Conservation (phyloP, 2,329 filamentous ascomycete genomes). For the Delphinella strobiligena region DNA sequence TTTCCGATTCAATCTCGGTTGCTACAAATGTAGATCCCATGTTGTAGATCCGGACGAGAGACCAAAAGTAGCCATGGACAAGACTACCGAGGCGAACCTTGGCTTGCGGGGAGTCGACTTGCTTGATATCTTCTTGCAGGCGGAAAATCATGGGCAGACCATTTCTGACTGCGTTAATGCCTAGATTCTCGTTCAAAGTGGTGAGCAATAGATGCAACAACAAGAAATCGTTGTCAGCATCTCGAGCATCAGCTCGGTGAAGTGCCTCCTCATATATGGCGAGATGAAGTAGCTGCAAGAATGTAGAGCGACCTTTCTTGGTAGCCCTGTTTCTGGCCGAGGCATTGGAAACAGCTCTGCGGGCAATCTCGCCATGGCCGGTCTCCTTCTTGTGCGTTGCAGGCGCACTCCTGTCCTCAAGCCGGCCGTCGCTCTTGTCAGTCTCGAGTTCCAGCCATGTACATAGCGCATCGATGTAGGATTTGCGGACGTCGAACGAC, state of each 20-base stretch:
- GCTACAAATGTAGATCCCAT: constrained; percentile 36
- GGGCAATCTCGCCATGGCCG: constrained; percentile 27
- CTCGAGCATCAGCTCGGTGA: constrained; percentile 47
- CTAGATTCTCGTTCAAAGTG: constrained; percentile 62
- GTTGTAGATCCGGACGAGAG: constrained; percentile 45
- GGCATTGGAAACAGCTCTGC: constrained; percentile 57
- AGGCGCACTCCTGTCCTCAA: constrained; percentile 4
- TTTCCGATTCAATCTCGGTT: constrained; percentile 61
- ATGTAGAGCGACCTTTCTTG: constrained; percentile 50
- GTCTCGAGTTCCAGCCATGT: constrained; percentile 54
- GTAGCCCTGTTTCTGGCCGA: constrained; percentile 47
- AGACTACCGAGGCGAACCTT: constrained; percentile 74
- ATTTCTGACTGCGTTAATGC: constrained; percentile 67
- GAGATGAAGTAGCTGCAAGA: constrained; percentile 71
- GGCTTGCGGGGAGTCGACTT: constrained; percentile 50
- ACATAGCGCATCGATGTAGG: constrained; percentile 71
- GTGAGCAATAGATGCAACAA: constrained; percentile 66
- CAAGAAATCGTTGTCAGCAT: constrained; percentile 60
- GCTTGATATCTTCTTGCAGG: constrained; percentile 71
- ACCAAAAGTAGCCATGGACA: constrained; percentile 83
- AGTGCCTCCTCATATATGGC: constrained; percentile 81
- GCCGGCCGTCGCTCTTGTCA: constrained; percentile 15
- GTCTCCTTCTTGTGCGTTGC: constrained; percentile 31
- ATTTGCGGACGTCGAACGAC: constrained; percentile 64
- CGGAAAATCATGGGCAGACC: constrained; percentile 82